A percentile compares a stretch with the other conserved stretches of the same genome.
These are phyloP conservation scores for Asterophora parasitica DNA, from an alignment of 768 basidiomycete genomes.

Conservation along the genomic window DNA sequence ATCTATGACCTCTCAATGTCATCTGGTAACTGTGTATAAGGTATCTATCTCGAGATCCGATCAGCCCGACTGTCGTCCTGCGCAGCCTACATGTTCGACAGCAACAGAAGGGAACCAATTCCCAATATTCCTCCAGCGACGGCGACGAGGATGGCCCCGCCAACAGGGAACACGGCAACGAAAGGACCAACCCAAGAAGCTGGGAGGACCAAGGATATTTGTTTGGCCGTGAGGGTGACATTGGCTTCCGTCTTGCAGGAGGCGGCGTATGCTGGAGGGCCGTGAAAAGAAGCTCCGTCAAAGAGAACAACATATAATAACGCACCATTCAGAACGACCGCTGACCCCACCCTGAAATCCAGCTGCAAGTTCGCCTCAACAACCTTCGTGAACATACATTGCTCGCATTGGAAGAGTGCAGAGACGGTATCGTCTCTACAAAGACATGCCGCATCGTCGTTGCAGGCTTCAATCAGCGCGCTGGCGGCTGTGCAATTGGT, in stretches of 20 bases:
- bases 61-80: not conserved
- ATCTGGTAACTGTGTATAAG: no score
- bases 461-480: slow-evolving; percentile 34
- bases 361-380: slow-evolving; percentile 43
- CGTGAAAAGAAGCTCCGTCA: slow-evolving; percentile 7
- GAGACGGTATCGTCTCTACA: slow-evolving; percentile 42
- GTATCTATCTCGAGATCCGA: not conserved
- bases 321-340: slow-evolving; percentile 52
- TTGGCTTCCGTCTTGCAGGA: slow-evolving; percentile 37
- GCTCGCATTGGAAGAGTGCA: slow-evolving; percentile 50
- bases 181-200: slow-evolving; percentile 58
- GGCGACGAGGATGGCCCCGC: slow-evolving; percentile 41
- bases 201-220: slow-evolving; percentile 42
- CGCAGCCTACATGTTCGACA: slow-evolving; percentile 47
- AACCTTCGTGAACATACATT: slow-evolving; percentile 60
- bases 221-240: slow-evolving; percentile 31
- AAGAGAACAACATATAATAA: slow-evolving; percentile 3
- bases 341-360: slow-evolving; percentile 57
- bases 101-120: slow-evolving; percentile 39
- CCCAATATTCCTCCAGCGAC: slow-evolving; percentile 43
- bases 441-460: slow-evolving; percentile 45
- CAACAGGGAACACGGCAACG: slow-evolving; percentile 39
- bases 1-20: not conserved
- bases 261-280: slow-evolving; percentile 45
- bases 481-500: slow-evolving; percentile 25